Percentiles rank a stretch among this genome's conserved stretches.
phyloP scores from a whole-genome alignment of 805 yeast genomes.

The Candida endomychidarum region DNA sequence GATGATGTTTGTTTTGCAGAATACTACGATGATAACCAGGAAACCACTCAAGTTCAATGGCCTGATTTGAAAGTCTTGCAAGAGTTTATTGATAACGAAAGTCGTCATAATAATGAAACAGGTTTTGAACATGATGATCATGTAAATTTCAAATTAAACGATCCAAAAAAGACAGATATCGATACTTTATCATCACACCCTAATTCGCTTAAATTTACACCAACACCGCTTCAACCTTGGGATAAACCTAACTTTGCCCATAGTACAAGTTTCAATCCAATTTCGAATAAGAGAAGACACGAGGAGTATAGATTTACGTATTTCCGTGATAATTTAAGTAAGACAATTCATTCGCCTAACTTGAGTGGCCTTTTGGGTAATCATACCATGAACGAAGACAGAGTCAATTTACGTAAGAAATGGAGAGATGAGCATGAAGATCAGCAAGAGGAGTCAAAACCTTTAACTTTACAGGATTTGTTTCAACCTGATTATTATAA shows the following conservation, averaged over 20 bases:
- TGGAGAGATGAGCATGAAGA: conserved; percentile 16
- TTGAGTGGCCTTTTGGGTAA: conserved; percentile 66
- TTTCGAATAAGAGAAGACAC: conserved; percentile 20
- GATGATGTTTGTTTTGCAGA: conserved; percentile 93
- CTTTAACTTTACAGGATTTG: conserved; percentile 20
- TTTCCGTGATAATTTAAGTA: conserved; percentile 83
- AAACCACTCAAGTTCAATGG: conserved; percentile 50
- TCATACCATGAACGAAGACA: conserved; percentile 12
- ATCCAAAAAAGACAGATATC: conserved; percentile 21
- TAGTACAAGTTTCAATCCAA: conserved; percentile 41
- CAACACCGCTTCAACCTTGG: conserved; percentile 51
- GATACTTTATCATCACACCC: background rate
- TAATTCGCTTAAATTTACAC: conserved; percentile 54
- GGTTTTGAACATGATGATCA: conserved; percentile 10
- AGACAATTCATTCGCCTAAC: conserved; percentile 88
- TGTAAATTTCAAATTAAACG: conserved; percentile 14
- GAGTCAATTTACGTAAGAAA: conserved; percentile 14
- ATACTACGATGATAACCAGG: conserved; percentile 43
- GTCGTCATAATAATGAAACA: conserved; percentile 16
- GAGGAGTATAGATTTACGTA: conserved; percentile 73
- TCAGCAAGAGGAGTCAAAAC: conserved; percentile 6
- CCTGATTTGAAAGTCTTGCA: conserved; percentile 78
- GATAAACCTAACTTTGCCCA: conserved; percentile 42
- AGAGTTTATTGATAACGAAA: conserved; percentile 75
- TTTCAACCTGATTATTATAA: conserved; percentile 26